Evolutionary conservation across 352 stramenopile genomes (phyloP).

Genomic region (Globisporangium orthogonon): DNA sequence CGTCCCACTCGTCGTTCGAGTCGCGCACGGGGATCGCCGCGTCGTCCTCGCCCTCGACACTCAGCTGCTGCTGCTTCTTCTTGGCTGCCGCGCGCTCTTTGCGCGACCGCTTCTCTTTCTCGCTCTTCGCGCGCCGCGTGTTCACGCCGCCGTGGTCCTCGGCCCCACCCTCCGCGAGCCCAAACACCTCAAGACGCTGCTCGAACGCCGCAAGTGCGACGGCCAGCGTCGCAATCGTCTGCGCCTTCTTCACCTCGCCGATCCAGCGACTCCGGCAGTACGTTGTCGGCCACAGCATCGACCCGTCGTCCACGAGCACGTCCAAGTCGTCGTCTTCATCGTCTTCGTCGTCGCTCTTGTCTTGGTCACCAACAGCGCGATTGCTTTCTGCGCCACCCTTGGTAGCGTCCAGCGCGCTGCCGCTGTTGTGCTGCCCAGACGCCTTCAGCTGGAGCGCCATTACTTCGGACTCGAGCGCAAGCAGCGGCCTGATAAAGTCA

Average conservation of each 20-base stretch:
- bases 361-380: slow-evolving; percentile 22
- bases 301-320: slow-evolving; percentile 41
- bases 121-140: slow-evolving; percentile 51
- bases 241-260: slow-evolving; percentile 39
- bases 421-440: neutral
- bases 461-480: slow-evolving; percentile 61
- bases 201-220: slow-evolving; percentile 57
- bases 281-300: slow-evolving; percentile 64
- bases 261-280: slow-evolving; percentile 72
- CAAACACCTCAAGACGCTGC: slow-evolving; percentile 62
- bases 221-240: slow-evolving; percentile 47
- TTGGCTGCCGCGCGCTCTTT: slow-evolving; percentile 68
- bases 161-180: slow-evolving; percentile 41
- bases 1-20: slow-evolving; percentile 80
- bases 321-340: slow-evolving; percentile 78
- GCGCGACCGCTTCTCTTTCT: slow-evolving; percentile 63
- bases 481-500: slow-evolving; percentile 33
- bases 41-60: slow-evolving; percentile 34
- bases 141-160: slow-evolving; percentile 26
- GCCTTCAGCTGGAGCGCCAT: slow-evolving; percentile 40
- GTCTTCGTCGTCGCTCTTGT: slow-evolving; percentile 68
- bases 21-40: slow-evolving; percentile 21
- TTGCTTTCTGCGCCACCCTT: neutral
- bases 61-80: slow-evolving; percentile 55
- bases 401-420: neutral